Evolutionary conservation across 176 grass and related monocot species (phyloP).

Genomic region (Hsuehochloa calcarea): DNA sequence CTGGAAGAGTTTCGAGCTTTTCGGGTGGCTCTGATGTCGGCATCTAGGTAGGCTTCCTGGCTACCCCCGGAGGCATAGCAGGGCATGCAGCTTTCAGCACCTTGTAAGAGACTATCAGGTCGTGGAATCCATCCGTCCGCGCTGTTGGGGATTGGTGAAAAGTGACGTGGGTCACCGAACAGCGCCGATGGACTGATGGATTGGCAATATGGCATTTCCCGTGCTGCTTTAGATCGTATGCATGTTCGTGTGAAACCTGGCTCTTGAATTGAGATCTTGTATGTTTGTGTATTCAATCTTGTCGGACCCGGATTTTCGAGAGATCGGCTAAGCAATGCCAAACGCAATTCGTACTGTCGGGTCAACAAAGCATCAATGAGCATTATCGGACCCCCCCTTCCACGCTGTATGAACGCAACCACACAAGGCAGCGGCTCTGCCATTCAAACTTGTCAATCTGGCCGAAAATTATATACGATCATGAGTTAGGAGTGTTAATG

Average conservation of each 20-base stretch:
- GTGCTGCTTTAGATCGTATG: not conserved
- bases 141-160: not conserved
- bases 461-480: no score
- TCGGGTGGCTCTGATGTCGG: slow-evolving; percentile 27
- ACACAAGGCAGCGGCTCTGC: not conserved
- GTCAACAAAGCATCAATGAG: not conserved
- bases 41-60: slow-evolving; percentile 17
- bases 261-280: not conserved
- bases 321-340: not conserved
- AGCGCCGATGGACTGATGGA: not conserved
- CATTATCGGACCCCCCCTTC: not conserved
- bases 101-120: not conserved
- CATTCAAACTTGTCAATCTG: not conserved
- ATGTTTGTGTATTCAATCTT: not conserved
- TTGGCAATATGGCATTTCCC: not conserved
- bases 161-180: not conserved
- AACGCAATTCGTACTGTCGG: not conserved
- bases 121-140: slow-evolving; percentile 1
- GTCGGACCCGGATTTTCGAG: no score
- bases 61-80: slow-evolving; percentile 5
- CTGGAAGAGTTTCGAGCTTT: not conserved
- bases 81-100: not conserved
- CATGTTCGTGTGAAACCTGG: not conserved
- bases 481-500: no score
- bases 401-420: not conserved